Evolutionary conservation across 768 basidiomycete species (phyloP).

Genomic region (Hericium rajendrae): DNA sequence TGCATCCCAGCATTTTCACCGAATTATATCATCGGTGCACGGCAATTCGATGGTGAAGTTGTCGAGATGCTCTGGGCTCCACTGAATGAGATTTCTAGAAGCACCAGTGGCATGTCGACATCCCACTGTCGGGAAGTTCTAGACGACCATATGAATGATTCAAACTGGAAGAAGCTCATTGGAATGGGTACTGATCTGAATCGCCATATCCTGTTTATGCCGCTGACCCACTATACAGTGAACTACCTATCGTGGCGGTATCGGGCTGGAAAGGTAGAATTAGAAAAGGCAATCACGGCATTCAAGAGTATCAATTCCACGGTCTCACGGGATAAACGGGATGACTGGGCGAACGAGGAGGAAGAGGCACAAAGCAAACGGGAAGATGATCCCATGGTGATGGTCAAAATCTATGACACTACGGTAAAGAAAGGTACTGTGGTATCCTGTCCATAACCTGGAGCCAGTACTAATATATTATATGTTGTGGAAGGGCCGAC

Average conservation of each 20-base stretch:
- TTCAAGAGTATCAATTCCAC: no score
- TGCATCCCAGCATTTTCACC: constrained; percentile 20
- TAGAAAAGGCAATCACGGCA: no score
- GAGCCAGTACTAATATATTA: no score
- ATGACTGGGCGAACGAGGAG: neutral
- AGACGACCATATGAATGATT: no score
- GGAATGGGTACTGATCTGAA: constrained; percentile 11
- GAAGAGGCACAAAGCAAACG: neutral
- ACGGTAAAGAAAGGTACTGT: neutral
- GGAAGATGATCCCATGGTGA: neutral
- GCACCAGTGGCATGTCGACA: constrained; percentile 9
- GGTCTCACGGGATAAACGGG: neutral
- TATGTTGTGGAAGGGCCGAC: no score
- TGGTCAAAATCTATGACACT: neutral
- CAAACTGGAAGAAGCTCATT: constrained; percentile 25
- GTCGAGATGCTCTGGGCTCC: constrained; percentile 25
- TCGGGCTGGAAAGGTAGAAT: neutral
- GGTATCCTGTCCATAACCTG: neutral
- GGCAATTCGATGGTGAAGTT: constrained; percentile 24
- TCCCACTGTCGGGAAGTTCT: no score
- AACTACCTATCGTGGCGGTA: neutral
- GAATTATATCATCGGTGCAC: constrained; percentile 20
- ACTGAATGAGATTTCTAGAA: constrained; percentile 20
- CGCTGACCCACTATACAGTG: neutral
- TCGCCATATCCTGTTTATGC: no score